These are phyloP conservation scores for Cucumis sativus DNA, from an alignment of 306 rosid species.

Conservation along the genomic window Cucumber_9930_V3 NC_026657.2:40290001-40290500, in stretches of 20 bases:
- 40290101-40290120: conserved; percentile 19
- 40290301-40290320: conserved; percentile 17
- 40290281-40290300: conserved; percentile 62
- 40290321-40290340: neutral
- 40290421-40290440: no score
- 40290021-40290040: neutral
- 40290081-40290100: conserved; percentile 24
- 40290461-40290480: no score
- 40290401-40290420: no score
- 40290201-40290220: neutral
- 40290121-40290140: no score
- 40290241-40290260: conserved; percentile 26
- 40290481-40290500: no score
- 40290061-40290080: neutral
- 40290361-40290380: neutral
- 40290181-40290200: neutral
- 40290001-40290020: no score
- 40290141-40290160: conserved; percentile 7
- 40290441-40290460: no score
- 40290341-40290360: no score
- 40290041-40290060: no score
- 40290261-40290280: conserved; percentile 8
- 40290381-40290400: neutral
- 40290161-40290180: neutral
- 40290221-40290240: conserved; percentile 6